Percentiles rank a stretch among this genome's conserved stretches.
These are phyloP conservation scores for Phialemonium atrogriseum DNA, from an alignment of 2,329 filamentous ascomycete species.

Conservation along the genomic window DNA sequence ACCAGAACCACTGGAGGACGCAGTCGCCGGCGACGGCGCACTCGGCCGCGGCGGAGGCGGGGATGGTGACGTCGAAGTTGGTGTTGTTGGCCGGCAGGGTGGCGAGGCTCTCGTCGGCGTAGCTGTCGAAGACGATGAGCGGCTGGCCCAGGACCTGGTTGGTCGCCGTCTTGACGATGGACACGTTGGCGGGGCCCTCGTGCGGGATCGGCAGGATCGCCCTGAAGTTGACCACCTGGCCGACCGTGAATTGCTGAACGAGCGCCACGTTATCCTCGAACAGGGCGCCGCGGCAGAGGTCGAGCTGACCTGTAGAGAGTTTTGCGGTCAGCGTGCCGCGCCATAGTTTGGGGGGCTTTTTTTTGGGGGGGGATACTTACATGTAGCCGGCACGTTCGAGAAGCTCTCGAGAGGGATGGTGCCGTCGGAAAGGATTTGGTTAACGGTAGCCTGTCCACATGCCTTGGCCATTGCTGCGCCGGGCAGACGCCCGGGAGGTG, in stretches of 20 bases:
- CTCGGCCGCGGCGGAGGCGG: conserved; percentile 16
- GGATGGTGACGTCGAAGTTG: conserved; percentile 32
- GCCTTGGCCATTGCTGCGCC: conserved; percentile 33
- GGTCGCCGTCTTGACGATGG: conserved; percentile 43
- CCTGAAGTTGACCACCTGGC: conserved; percentile 33
- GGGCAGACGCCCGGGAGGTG: conserved; percentile 29
- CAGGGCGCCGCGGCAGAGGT: conserved; percentile 37
- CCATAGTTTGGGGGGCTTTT: too few relatives aligned
- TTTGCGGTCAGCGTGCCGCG: conserved; percentile 3
- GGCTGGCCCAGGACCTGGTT: conserved; percentile 43
- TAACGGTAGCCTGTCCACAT: conserved; percentile 33
- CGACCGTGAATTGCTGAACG: conserved; percentile 32
- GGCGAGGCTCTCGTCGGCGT: conserved; percentile 36
- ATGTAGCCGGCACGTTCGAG: conserved; percentile 12
- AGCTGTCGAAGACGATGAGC: conserved; percentile 46
- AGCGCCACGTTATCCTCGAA: conserved; percentile 34
- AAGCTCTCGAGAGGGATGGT: conserved; percentile 26
- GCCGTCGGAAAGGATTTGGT: conserved; percentile 24
- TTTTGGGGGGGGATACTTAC: conserved; percentile 16
- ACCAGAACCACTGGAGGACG: conserved; percentile 38
- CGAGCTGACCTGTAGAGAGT: conserved; percentile 25
- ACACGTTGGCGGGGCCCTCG: conserved; percentile 44
- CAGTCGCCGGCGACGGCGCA: conserved; percentile 24
- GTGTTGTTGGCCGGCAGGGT: conserved; percentile 32
- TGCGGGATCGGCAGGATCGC: conserved; percentile 34